Evolutionary conservation across 2,329 filamentous ascomycete species (phyloP), one percentile per base, ranked within the genome.

Genomic region (Venturiaceae sp.): DNA sequence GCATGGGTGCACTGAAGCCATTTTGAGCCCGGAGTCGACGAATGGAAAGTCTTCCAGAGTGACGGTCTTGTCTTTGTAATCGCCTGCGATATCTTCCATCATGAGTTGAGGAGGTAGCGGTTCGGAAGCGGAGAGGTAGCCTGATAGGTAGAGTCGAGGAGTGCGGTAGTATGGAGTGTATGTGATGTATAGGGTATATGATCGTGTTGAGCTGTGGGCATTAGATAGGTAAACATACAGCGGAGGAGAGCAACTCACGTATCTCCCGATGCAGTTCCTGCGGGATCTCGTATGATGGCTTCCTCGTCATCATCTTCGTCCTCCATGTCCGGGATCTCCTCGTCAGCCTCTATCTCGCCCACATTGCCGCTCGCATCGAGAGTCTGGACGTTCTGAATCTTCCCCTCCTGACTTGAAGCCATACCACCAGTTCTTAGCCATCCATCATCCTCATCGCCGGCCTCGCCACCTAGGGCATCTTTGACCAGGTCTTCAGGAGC

Each of bases 11-110:
- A 99, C 89, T 33, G 88, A 94, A 34, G 92, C 94, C 83, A 96
- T 99, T 78, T 96, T 96, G 70, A 96, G 84, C 66, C 85, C 86
- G 68, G 89, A 87, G 63, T 90, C 88, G 71, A 95, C 94, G 77
- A 95, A 96, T 52, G 90, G 91, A 70, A 99, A 99, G 73, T 96
- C 91, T 71, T 99, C 94, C 60, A 97, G 84, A 1, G 94, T 99
- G 61, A 99, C 94, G 0, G 94, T 99, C 80, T 99, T 99, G 77
- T 96, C 91, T 71, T 95, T 95, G 79, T 96, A 96, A 77, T 96
- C 91, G 62, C 92, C 91, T 36, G 95, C 88, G 59, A 96, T 95
- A 71, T 96, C 91, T 72, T 96, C 90, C 88, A 96, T 95, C 91
- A 96, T 96, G 56, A 86, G 79, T 55, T 87, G 82, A 2, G 91